These are phyloP conservation scores for Suillus spraguei DNA, from an alignment of 768 basidiomycete species.

Conservation along the genomic window DNA sequence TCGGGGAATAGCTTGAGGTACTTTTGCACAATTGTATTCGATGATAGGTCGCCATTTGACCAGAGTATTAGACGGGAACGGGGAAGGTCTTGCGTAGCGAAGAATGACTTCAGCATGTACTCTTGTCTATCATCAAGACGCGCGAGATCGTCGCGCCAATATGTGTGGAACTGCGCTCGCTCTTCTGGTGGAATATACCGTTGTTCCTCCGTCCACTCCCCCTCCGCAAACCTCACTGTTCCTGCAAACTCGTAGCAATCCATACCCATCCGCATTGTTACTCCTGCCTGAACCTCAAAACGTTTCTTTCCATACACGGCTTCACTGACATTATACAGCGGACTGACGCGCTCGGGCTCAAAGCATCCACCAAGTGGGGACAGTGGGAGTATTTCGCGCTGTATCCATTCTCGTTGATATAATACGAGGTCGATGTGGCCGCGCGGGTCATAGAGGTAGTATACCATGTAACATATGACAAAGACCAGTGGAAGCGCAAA, in stretches of 20 bases:
- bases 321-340: conserved; percentile 68
- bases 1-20: conserved; percentile 70
- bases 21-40: conserved; percentile 55
- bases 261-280: conserved; percentile 75
- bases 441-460: conserved; percentile 66
- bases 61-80: conserved; percentile 80
- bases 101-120: conserved; percentile 89
- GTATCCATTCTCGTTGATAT: conserved; percentile 76
- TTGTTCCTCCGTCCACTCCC: conserved; percentile 8
- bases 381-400: conserved; percentile 66
- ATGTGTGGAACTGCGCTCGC: conserved; percentile 82
- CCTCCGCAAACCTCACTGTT: conserved; percentile 52
- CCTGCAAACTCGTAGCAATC: conserved; percentile 94
- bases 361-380: conserved; percentile 77
- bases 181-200: conserved; percentile 37
- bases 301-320: conserved; percentile 62
- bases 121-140: conserved; percentile 82
- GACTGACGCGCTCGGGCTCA: conserved; percentile 55
- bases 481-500: conserved; percentile 40
- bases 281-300: conserved; percentile 80
- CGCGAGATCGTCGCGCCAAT: conserved; percentile 90
- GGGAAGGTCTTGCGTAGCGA: conserved; percentile 81
- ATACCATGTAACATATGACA: conserved; percentile 35
- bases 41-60: conserved; percentile 81
- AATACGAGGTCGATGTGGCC: conserved; percentile 81